Conservation (phyloP, 306 rosid species). For the Betula pendula region DNA sequence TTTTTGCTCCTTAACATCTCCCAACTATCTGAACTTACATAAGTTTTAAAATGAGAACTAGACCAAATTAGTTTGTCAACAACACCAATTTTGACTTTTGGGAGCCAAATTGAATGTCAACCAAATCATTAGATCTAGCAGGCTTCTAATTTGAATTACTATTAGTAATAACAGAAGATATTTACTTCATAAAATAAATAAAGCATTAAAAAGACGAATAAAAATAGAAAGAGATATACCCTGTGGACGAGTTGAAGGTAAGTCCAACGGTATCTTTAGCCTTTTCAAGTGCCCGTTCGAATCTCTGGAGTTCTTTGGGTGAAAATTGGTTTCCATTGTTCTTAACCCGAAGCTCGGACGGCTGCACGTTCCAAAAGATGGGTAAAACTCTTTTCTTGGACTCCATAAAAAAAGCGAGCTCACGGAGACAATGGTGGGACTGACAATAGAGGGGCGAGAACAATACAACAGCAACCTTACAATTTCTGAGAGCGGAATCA, state of each 20-base stretch:
- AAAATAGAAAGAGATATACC: constrained; percentile 27
- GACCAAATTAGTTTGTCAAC: too few species aligned
- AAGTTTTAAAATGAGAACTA: too few species aligned
- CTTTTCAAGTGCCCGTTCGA: constrained; percentile 63
- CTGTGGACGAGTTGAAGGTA: constrained; percentile 50
- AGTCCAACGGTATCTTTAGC: constrained; percentile 82
- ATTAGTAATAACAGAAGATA: too few species aligned
- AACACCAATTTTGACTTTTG: too few species aligned
- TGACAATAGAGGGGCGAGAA: constrained; percentile 74
- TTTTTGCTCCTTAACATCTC: too few species aligned
- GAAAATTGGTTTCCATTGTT: constrained; percentile 39
- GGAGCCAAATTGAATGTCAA: too few species aligned
- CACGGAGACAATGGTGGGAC: constrained; percentile 69
- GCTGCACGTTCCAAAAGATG: constrained; percentile 65
- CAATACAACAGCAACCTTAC: constrained; percentile 63
- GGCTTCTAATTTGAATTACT: too few species aligned
- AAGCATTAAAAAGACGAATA: too few species aligned
- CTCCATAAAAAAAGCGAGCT: constrained; percentile 70
- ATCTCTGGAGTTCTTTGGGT: constrained; percentile 39
- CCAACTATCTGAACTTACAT: too few species aligned
- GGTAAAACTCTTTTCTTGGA: constrained; percentile 66
- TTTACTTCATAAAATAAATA: too few species aligned
- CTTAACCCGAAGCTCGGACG: constrained; percentile 62
- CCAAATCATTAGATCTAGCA: too few species aligned
- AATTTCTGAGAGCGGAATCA: constrained; percentile 43